Base-by-base conservation (phyloP, 768 basidiomycete species). In the Lactarius psammicola region DNA sequence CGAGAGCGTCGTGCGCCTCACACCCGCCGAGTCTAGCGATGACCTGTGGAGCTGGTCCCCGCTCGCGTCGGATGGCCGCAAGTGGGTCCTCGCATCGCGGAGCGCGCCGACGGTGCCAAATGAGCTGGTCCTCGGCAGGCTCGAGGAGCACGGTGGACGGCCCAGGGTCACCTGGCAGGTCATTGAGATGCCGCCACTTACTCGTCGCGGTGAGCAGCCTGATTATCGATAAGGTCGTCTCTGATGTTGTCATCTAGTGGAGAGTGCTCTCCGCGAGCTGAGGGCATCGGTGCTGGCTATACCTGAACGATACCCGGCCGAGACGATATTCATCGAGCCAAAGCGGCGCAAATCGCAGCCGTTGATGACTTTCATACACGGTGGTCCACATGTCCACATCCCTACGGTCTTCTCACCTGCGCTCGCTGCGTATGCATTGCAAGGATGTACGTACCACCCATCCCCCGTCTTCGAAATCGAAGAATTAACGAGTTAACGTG, bases 341-440 rank as follows among this genome's bases (percentile, higher is more conserved):
- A 62, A 62, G 23, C 51, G 51, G 28, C 51, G 46, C 9, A 63
- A 61, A 31, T 42, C 56, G 8, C 62, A 46, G 46, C 68, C 61
- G 0, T 66, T 70, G 31, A 66, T 61, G 65, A 76, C 64, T 1
- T 42, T 71, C 10, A 71, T 72, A 20, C 77, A 76, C 62, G 77
- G 77, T 2, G 77, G 77, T 0, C 77, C 77, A 1, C 75, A 77
- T 62, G 58, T 59, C 1, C 68, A 69, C 2, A 63, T 51, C 9
- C 62, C 66, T 3, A 72, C 71, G 10, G 66, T 68, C 11, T 77
- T 72, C 42, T 49, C 56, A 28, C 66, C 72, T 0, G 26, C 64
- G 0, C 11, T 66, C 0, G 68, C 63, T 0, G 73, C 72, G 11
- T 66, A 67, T 15, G 67, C 69, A 13, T 46, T 70, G 6, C 69